A percentile compares a stretch with the other conserved stretches of the same genome.
Conservation (phyloP, 2,329 filamentous ascomycete genomes). For the Xylaria sp. region DNA sequence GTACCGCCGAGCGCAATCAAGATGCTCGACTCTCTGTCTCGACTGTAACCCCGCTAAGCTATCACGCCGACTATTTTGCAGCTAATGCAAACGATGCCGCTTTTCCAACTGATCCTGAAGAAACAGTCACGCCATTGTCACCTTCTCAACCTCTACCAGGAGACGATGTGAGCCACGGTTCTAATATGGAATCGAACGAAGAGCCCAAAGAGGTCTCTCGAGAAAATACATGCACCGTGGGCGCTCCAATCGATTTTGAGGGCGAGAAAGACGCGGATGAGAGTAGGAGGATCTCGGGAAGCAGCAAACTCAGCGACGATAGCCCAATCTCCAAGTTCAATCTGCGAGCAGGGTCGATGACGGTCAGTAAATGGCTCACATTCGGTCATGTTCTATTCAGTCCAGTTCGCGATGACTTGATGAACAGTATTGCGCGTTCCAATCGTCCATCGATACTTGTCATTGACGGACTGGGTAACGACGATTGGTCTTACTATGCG, state of each 20-base stretch:
- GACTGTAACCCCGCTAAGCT: constrained; percentile 43
- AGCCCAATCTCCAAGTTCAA: constrained; percentile 67
- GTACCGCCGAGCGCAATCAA: constrained; percentile 26
- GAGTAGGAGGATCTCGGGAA: constrained; percentile 37
- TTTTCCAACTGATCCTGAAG: constrained; percentile 38
- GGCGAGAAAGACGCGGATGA: constrained; percentile 37
- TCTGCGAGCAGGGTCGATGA: constrained; percentile 72
- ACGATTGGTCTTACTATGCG: constrained; percentile 83
- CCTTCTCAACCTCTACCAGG: constrained; percentile 40
- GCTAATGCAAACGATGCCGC: constrained; percentile 44
- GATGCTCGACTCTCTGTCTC: constrained; percentile 33
- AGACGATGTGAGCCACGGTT: constrained; percentile 36
- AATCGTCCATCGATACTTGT: constrained; percentile 65
- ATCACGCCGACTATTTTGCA: constrained; percentile 48
- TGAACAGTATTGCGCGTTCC: constrained; percentile 43
- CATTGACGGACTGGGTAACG: constrained; percentile 78
- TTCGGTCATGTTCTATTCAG: constrained; percentile 81
- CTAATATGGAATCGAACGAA: constrained; percentile 20
- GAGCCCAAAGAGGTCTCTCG: constrained; percentile 20
- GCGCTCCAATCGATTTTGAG: constrained; percentile 20
- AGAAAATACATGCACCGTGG: constrained; percentile 31
- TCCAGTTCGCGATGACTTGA: constrained; percentile 66
- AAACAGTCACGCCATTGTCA: constrained; percentile 41
- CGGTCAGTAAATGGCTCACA: constrained; percentile 81
- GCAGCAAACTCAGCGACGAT: constrained; percentile 48